phyloP scores from a whole-genome alignment of 805 yeast genomes.

The Myxozyma mucilagina region DNA sequence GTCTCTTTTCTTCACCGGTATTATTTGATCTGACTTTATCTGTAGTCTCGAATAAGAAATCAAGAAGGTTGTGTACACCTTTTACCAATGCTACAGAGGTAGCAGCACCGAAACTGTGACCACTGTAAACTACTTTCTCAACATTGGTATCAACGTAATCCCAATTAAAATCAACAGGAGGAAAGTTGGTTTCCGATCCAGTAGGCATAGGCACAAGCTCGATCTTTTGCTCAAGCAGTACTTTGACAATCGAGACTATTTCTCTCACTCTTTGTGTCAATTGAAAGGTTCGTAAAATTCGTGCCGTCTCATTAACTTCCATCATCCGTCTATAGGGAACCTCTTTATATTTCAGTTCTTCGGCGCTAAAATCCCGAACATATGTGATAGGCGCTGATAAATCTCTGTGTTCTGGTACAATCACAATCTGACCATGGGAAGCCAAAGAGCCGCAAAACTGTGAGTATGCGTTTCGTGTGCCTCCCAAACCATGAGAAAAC shows the following conservation, averaged over 20 bases:
- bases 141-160: constrained; percentile 8
- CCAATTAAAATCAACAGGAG: constrained; percentile 21
- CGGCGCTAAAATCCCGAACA: constrained; percentile 69
- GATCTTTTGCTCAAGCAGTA: constrained; percentile 17
- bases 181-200: not conserved
- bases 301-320: constrained; percentile 28
- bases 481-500: constrained; percentile 35
- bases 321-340: constrained; percentile 25
- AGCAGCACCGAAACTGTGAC: constrained; percentile 36
- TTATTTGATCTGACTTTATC: constrained; percentile 2
- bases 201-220: constrained; percentile 8
- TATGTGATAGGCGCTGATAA: constrained; percentile 70
- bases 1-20: constrained; percentile 20
- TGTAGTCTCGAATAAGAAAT: constrained; percentile 10
- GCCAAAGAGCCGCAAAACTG: constrained; percentile 34
- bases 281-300: constrained; percentile 30
- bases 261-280: constrained; percentile 30
- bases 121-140: constrained; percentile 27
- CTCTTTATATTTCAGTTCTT: constrained; percentile 41
- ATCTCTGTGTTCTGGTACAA: constrained; percentile 45
- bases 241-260: constrained; percentile 21
- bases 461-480: constrained; percentile 33
- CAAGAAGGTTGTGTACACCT: constrained; percentile 25
- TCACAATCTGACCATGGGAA: constrained; percentile 32
- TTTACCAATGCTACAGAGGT: constrained; percentile 29